Evolutionary conservation across 192 early-diverging fungal species (phyloP), one percentile per base, ranked within the genome.

Genomic region (Coemansia sp.): DNA sequence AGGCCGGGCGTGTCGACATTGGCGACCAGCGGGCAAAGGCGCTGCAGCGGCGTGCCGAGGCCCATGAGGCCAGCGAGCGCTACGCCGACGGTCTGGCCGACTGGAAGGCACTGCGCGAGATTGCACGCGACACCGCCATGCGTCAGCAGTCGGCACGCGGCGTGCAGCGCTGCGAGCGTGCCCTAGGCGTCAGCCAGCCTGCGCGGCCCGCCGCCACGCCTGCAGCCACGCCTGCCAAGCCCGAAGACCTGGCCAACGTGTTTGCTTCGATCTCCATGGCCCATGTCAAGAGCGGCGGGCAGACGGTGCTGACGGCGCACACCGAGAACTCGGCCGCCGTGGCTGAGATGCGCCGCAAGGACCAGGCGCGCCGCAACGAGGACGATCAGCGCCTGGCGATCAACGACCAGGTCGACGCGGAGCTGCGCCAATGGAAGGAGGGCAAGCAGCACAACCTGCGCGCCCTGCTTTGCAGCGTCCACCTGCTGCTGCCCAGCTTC

Each of bases 361-460:
- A 91, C 23, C 70, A 79, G 20, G 66, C 75, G 28, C 77, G 79
- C 40, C 92, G 88, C 27, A 53, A 68, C 3, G 91, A 95, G 34
- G 95, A 94, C 36, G 84, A 82, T 11, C 75, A 87, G 58, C 85
- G 84, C 34, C 64, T 95, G 45, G 68, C 77, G 44, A 65, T 89
- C n/a, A 79, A 79, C 28, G 95, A 97, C 67, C 65, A 82, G 8
- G 84, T 95, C 5, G 93, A 95, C 44, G 78, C 69, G 14, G 80
- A 84, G 65, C 79, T 95, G 49, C 60, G 72, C 12, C 46, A 43
- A 12, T 98, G 95, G 95, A 84, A 85, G 30, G 61, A 79, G 7
- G 92, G 91, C 25, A 98, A 98, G 66, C 90, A 95, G 55, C 79
- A 80, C 27, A 98, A 98, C 59, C 56, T 97, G 32, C 82, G 95